Base-by-base conservation (phyloP, 371 early-diverging fungal genomes). In the Dichotomocladium elegans region DNA sequence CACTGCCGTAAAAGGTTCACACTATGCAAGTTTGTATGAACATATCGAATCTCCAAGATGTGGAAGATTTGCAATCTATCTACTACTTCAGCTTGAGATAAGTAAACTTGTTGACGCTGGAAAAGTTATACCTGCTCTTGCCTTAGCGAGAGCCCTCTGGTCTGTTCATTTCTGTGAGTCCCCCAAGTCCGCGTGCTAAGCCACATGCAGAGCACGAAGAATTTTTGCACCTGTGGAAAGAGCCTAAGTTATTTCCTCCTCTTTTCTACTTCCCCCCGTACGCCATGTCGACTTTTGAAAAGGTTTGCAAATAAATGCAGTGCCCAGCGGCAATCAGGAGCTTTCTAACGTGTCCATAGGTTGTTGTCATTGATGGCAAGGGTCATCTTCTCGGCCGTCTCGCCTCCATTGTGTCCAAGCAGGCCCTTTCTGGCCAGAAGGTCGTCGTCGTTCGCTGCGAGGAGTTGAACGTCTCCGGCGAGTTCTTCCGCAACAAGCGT, bases 361-460 rank as follows among this genome's bases (percentile, higher is more conserved):
- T 93, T 72, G 81, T 98, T 76, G 91, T 99, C 73, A 92, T 99
- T 79, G 99, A 99, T 85, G 99, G 85, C 71, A 97, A 96, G 82
- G 99, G 92, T 66, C 99, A 99, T 82, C 85, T 99, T 53, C 84
- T 94, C 69, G 99, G 99, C 74, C 99, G 99, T 74, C 87, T 99
- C 49, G 95, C 99, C 62, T 89, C 99, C 53, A 91, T 92, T 66
- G 89, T 99, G 64, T 93, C 99, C 77, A 99, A 99, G 90, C 90
- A 95, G 79, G 82, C 95, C 60, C 86, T 99, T 56, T 88, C 88
- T 78, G 99, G 99, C 66, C 94, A 98, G 82, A 89, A 86, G 74
- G 89, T 99, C 57, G 94, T 92, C 64, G 88, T 99, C 65, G 94
- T 99, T 63, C 92, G 97, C 70, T 90, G 93, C 77, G 99, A 99